Evolutionary conservation across 768 basidiomycete genomes (phyloP), one percentile per base, ranked within the genome.

Genomic region (Termitomyces sp.): DNA sequence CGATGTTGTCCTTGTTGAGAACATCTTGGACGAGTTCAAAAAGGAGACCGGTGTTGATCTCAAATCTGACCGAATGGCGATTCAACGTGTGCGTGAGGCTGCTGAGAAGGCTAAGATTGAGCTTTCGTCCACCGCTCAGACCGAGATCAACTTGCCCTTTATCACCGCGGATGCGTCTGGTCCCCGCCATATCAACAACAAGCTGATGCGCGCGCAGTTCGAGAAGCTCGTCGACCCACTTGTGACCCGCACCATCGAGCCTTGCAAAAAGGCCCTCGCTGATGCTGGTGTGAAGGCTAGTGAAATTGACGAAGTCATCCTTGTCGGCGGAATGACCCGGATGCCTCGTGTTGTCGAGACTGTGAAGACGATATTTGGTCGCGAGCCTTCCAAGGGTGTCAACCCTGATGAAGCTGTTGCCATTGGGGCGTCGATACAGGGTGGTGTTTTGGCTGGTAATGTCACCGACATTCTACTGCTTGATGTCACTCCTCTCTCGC

Each of bases 81-180:
- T 99, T 66, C 97, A 98, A 74, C 94, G 97, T 75, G 93, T 99
- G 63, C 94, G 97, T 67, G 97, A 99, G 74, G 97, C 97, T 20
- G 94, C 96, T 13, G 97, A 99, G 82, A 98, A 98, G 81, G 97
- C 97, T 64, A 99, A 99, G 85, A 95, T 97, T 53, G 96, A 98
- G 71, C 79, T 99, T 28, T 98, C 95, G 12, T 95, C 93, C 12
- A 92, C 95, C 2, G 80, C 90, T 0, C 93, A 98, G 72, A 99
- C 97, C 33, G 97, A 99, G 72, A 86, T 98, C 77, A 98, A 97
- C 75, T 73, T 98, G 65, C 97, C 97, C 3, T 99, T 98, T 83
- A 96, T 99, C 78, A 95, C 96, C 50, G 94, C 95, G 26, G 95
- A 95, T 68, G 93, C 92, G 7, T 83, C 87, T 6, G 97, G 96